Base-by-base conservation (phyloP, 306 rosid species). In the Ceratonia siliqua region DNA sequence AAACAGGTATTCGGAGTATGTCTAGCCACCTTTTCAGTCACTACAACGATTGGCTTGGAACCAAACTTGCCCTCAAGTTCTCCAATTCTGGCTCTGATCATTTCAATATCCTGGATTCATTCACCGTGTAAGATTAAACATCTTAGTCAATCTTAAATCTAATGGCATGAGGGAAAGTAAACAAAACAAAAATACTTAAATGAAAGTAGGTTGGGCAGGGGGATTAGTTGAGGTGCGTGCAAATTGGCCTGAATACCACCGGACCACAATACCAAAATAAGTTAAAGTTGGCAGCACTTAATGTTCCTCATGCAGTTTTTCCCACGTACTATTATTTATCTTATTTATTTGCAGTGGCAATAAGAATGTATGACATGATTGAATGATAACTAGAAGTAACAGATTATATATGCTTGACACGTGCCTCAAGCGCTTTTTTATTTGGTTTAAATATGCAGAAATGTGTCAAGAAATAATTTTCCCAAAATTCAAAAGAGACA, bases 21-120 rank as follows among this genome's bases (percentile, higher is more conserved):
- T 79, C 24, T 50, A 61, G 66, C 75, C 56, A 91, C 98, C 94
- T 94, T 94, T 69, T 94, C 98, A 28, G 96, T 94, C 59, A 90
- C 79, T 36, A 87, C 75, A 83, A 94, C 85, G 45, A 84, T 62
- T 21, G 97, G 93, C 70, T 80, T 83, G 75, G 72, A 87, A 72
- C 75, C 84, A 81, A 87, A 88, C 79, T 78, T 88, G 42, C 79
- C 68, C 81, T 88, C 87, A 55, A 94, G 78, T 76, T 87, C 84
- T 70, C 39, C 43, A 25, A 89, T 91, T 72, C 76, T 89, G 75
- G 62, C 52, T 83, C 65, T 88, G 64, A 91, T 88, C 74, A 75
- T 53, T 49, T 77, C 73, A 66, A 85, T 83, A 82, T 94, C 97
- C 98, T 91, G 62, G 15, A 49, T 39, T 74, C 54, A 68, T 72